These are phyloP conservation scores for Calonectria fujianensis DNA, from an alignment of 2,329 filamentous ascomycete genomes.

Conservation along the genomic window DNA sequence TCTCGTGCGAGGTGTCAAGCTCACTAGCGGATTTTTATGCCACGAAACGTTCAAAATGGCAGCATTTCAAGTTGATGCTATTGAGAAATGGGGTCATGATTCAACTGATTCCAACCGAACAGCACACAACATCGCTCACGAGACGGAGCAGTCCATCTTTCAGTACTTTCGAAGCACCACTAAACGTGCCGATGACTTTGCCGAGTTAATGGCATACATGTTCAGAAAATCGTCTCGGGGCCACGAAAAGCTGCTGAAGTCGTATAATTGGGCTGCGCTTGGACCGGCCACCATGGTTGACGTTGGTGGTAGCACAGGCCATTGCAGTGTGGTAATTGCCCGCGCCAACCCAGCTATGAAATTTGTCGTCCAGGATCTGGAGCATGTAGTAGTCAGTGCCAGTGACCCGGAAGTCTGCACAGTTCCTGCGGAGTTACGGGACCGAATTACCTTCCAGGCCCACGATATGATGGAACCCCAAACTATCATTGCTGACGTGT, in stretches of 20 bases:
- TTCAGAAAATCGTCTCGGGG: conserved; percentile 54
- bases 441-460: conserved; percentile 49
- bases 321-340: conserved; percentile 47
- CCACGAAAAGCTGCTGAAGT: conserved; percentile 58
- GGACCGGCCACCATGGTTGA: conserved; percentile 28
- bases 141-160: conserved; percentile 57
- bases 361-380: conserved; percentile 61
- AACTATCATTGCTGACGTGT: conserved; percentile 53
- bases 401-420: conserved; percentile 45
- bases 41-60: too few relatives aligned
- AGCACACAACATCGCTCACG: conserved; percentile 56
- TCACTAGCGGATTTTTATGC: too few relatives aligned
- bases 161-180: conserved; percentile 54
- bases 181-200: conserved; percentile 54
- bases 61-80: too few relatives aligned
- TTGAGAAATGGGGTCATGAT: too few relatives aligned
- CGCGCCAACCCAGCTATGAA: conserved; percentile 58
- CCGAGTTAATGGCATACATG: conserved; percentile 58
- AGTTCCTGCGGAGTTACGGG: conserved; percentile 42
- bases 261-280: conserved; percentile 60
- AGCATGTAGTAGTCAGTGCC: conserved; percentile 22
- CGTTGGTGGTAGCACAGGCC: conserved; percentile 41
- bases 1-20: too few relatives aligned
- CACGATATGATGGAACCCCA: conserved; percentile 60
- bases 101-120: conserved; percentile 46